Conservation (phyloP, 352 stramenopile genomes). For the Phytopythium chamaehyphon region DNA sequence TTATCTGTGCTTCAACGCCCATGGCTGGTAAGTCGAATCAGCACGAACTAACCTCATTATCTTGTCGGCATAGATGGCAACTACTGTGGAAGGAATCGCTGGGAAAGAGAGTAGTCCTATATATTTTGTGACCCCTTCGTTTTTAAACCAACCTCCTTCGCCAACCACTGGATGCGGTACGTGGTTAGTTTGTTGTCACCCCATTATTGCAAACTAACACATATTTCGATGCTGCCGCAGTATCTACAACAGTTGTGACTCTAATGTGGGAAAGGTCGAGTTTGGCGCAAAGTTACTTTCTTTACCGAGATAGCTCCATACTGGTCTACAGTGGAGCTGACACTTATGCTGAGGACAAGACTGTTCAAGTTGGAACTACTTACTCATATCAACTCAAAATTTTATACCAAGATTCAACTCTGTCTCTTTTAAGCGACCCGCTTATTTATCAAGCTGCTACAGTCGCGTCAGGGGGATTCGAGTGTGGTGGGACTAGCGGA, state of each 20-base stretch:
- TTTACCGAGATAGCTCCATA: slow-evolving; percentile 26
- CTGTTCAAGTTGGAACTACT: slow-evolving; percentile 18
- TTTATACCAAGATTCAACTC: slow-evolving; percentile 11
- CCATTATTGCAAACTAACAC: background rate
- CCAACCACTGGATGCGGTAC: slow-evolving; percentile 50
- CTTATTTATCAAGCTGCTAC: slow-evolving; percentile 14
- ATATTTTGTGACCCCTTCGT: slow-evolving; percentile 33
- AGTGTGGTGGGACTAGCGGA: slow-evolving; percentile 26
- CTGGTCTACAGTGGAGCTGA: slow-evolving; percentile 20
- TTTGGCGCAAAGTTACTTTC: slow-evolving; percentile 20
- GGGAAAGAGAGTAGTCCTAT: slow-evolving; percentile 31
- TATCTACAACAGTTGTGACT: slow-evolving; percentile 18
- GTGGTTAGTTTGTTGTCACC: slow-evolving; percentile 5
- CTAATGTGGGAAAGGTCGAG: background rate
- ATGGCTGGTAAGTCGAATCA: no score
- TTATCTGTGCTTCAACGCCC: no score
- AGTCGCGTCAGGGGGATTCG: slow-evolving; percentile 14
- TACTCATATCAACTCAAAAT: slow-evolving; percentile 39
- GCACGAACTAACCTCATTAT: background rate
- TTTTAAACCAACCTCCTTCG: slow-evolving; percentile 29
- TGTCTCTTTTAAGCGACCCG: slow-evolving; percentile 25
- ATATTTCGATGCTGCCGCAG: slow-evolving; percentile 11
- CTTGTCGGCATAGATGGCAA: slow-evolving; percentile 15
- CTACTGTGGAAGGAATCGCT: slow-evolving; percentile 19
- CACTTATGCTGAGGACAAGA: slow-evolving; percentile 34